phyloP scores from a whole-genome alignment of 768 basidiomycete genomes.

The Russula dissimulans region DNA sequence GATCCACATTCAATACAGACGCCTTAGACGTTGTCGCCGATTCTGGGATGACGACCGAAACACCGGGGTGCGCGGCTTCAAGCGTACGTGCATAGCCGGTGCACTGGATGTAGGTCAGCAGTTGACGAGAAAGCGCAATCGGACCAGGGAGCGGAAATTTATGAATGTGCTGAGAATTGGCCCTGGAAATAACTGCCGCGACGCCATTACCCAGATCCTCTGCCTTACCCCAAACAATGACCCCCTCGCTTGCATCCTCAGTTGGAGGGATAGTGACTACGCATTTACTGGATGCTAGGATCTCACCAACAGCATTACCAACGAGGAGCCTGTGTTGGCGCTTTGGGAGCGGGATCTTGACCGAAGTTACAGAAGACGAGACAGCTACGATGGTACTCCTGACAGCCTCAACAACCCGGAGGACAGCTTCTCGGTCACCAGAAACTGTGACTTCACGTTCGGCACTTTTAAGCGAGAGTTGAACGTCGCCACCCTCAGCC shows the following conservation, averaged over 20 bases:
- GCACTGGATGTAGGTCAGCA: slow-evolving; percentile 67
- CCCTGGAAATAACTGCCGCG: slow-evolving; percentile 66
- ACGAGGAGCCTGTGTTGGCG: slow-evolving; percentile 90
- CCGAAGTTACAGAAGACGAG: slow-evolving; percentile 43
- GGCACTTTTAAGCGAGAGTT: slow-evolving; percentile 42
- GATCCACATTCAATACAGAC: slow-evolving; percentile 64
- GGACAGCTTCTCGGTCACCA: slow-evolving; percentile 83
- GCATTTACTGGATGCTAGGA: slow-evolving; percentile 72
- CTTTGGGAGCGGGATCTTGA: slow-evolving; percentile 80
- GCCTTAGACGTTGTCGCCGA: slow-evolving; percentile 40
- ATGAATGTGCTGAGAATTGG: slow-evolving; percentile 85
- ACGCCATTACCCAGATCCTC: slow-evolving; percentile 62
- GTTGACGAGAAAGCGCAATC: slow-evolving; percentile 53
- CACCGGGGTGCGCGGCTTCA: slow-evolving; percentile 49
- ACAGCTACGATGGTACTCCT: slow-evolving; percentile 53
- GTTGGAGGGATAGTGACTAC: slow-evolving; percentile 65
- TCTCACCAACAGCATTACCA: slow-evolving; percentile 65
- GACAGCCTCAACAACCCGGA: slow-evolving; percentile 66
- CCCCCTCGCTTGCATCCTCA: slow-evolving; percentile 73
- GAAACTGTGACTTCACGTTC: slow-evolving; percentile 65
- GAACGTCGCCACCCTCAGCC: slow-evolving; percentile 50
- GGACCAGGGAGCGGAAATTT: slow-evolving; percentile 76
- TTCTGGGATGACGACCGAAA: slow-evolving; percentile 71
- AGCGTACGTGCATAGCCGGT: slow-evolving; percentile 62
- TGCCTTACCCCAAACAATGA: slow-evolving; percentile 74